Conservation (phyloP, 805 yeast species). For the baker's yeast (Saccharomyces cerevisiae) region DNA sequence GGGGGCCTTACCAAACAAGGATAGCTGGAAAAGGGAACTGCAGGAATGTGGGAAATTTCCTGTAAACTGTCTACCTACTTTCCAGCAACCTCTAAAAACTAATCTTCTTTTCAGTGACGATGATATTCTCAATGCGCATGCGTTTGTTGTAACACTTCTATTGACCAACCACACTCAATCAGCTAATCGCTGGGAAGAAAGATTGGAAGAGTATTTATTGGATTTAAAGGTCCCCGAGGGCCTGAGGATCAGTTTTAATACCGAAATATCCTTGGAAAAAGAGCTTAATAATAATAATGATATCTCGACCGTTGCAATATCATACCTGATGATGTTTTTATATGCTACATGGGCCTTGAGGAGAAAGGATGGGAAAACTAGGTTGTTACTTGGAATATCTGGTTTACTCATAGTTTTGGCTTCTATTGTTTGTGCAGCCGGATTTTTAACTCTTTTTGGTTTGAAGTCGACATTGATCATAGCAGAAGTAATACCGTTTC, state of each 20-base stretch:
- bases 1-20: constrained; percentile 45
- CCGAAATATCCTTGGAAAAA: constrained; percentile 76
- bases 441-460: constrained; percentile 67
- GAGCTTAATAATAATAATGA: constrained; percentile 82
- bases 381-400: constrained; percentile 70
- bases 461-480: constrained; percentile 82
- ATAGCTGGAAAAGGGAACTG: constrained; percentile 47
- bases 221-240: constrained; percentile 49
- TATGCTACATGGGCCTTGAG: constrained; percentile 75
- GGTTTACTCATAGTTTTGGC: constrained; percentile 76
- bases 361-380: constrained; percentile 34
- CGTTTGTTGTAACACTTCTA: constrained; percentile 70
- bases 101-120: constrained; percentile 60
- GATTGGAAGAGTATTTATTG: constrained; percentile 48
- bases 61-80: constrained; percentile 80
- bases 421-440: constrained; percentile 78
- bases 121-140: constrained; percentile 51
- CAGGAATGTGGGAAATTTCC: constrained; percentile 66
- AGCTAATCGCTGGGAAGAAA: constrained; percentile 58
- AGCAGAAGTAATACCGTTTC: constrained; percentile 93
- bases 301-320: constrained; percentile 54
- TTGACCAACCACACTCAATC: constrained; percentile 45
- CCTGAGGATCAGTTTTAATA: constrained; percentile 60
- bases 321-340: constrained; percentile 78
- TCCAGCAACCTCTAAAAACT: constrained; percentile 81